Evolutionary conservation across 2,329 filamentous ascomycete species (phyloP), one percentile per base, ranked within the genome.

Genomic region (Beauveria brongniartii): DNA sequence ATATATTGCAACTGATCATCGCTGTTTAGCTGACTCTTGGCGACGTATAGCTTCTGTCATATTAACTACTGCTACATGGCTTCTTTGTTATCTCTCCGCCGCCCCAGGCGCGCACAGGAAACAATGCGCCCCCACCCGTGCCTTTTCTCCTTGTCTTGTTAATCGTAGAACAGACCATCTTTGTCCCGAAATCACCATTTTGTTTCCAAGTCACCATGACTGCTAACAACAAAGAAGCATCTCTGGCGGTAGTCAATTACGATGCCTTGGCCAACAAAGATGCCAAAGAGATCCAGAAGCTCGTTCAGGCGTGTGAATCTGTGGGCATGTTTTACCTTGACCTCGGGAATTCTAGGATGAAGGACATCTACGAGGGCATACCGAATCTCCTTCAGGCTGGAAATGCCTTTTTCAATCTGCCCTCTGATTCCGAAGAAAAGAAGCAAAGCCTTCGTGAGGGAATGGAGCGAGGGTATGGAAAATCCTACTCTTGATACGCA

Each of bases 391-490:
- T 60, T 18, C 2, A 28, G 28, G 50, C 57, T n/a, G 57, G 48
- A 9, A 28, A 30, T 34, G 57, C 24, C 14, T 60, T 60, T 22
- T 60, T 60, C 1, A 24, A 37, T 4, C 41, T 60, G 18, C 57
- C 57, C 20, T 18, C 37, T 40, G 40, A 53, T 22, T 60, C 20
- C 3, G 57, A 60, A n/a, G 57, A 60, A 47, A 60, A 60, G 28
- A 48, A 20, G 10, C 57, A 54, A 54, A 54, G 57, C 20, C 22
- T 60, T n/a, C 43, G 57, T 18, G 40, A 60, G 41, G 57, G 57
- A 6, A 60, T 60, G 57, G 57, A 60, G 47, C 48, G 57, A 54
- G 57, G 57, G 57, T 60, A 60, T 41, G 57, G 57, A 22, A 26
- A 37, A 10, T 24, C 18, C 5, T 37, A 14, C 30, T 34, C 30